Percentiles rank a stretch among this genome's conserved stretches.
Conservation (phyloP, 2,329 filamentous ascomycete species). For the Pseudogymnoascus sp. region DNA sequence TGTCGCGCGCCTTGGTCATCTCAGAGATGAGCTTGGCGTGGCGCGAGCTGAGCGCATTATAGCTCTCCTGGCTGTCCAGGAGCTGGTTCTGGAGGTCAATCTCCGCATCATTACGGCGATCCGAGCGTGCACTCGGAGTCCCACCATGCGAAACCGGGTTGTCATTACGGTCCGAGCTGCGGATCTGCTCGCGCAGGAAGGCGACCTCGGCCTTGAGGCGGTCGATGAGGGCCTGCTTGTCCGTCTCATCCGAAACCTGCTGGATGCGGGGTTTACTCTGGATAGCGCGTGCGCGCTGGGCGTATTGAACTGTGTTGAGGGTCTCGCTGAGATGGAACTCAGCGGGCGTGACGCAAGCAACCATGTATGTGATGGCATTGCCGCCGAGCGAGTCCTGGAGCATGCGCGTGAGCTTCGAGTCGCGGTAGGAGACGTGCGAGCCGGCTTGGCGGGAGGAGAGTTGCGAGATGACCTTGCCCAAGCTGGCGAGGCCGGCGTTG, state of each 20-base stretch:
- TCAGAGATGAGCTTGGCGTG: slow-evolving; percentile 95
- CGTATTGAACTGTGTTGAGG: slow-evolving; percentile 94
- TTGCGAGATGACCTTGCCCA: slow-evolving; percentile 98
- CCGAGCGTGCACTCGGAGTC: slow-evolving; percentile 59
- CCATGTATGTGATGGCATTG: slow-evolving; percentile 98
- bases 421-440: slow-evolving; percentile 91
- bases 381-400: slow-evolving; percentile 94
- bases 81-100: slow-evolving; percentile 88
- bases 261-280: slow-evolving; percentile 97
- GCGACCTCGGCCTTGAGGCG: slow-evolving; percentile 87
- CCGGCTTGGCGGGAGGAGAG: slow-evolving; percentile 82
- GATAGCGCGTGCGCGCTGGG: slow-evolving; percentile 88
- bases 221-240: slow-evolving; percentile 91
- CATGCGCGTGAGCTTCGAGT: slow-evolving; percentile 91
- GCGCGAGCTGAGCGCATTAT: slow-evolving; percentile 79
- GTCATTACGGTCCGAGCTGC: slow-evolving; percentile 60
- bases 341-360: slow-evolving; percentile 92
- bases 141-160: slow-evolving; percentile 33
- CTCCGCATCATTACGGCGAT: slow-evolving; percentile 77
- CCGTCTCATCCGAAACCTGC: slow-evolving; percentile 76
- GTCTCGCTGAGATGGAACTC: slow-evolving; percentile 98
- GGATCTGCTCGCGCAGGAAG: slow-evolving; percentile 89
- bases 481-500: slow-evolving; percentile 86
- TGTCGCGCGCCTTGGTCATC: slow-evolving; percentile 76
- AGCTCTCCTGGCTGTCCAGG: slow-evolving; percentile 88